These are phyloP conservation scores for Globisporangium perplexum DNA, from an alignment of 352 stramenopile species.

Conservation along the genomic window DNA sequence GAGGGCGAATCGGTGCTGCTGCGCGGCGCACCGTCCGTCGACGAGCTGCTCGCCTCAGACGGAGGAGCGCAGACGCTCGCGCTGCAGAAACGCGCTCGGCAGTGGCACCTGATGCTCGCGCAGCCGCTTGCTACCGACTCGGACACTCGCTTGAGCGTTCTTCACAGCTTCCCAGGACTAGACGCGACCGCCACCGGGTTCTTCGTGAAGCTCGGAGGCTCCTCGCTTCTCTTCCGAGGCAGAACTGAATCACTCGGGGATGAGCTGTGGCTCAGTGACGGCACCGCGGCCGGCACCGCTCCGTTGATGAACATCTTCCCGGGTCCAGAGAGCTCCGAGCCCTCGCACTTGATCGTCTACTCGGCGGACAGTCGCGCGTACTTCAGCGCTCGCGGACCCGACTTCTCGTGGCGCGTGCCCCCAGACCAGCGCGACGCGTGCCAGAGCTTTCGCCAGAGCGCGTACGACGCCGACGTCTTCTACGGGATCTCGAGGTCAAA, in stretches of 20 bases:
- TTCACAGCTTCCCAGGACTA: constrained; percentile 14
- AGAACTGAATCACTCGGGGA: constrained; percentile 12
- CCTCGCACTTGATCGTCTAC: constrained; percentile 35
- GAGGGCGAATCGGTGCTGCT: constrained; percentile 35
- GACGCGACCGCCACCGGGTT: constrained; percentile 14
- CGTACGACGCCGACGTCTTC: constrained; percentile 42
- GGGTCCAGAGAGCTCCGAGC: constrained; percentile 22
- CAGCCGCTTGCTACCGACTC: constrained; percentile 20
- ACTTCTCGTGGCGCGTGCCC: constrained; percentile 55
- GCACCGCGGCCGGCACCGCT: constrained; percentile 46
- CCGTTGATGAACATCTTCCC: constrained; percentile 64
- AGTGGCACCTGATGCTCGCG: constrained; percentile 26
- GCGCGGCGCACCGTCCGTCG: constrained; percentile 23
- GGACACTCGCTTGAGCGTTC: constrained; percentile 11
- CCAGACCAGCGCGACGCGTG: constrained; percentile 52
- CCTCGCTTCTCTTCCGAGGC: constrained; percentile 30
- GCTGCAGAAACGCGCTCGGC: background rate
- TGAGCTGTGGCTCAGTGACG: constrained; percentile 83
- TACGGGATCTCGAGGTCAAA: constrained; percentile 67
- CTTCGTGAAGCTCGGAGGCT: constrained; percentile 11
- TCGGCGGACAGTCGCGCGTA: constrained; percentile 66
- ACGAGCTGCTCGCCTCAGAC: constrained; percentile 1
- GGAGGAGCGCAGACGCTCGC: background rate
- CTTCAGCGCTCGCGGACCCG: constrained; percentile 67
- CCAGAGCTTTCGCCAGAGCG: constrained; percentile 55